These are phyloP conservation scores for Aspergillus cristatus DNA, from an alignment of 495 filamentous ascomycete genomes.

Conservation along the genomic window DNA sequence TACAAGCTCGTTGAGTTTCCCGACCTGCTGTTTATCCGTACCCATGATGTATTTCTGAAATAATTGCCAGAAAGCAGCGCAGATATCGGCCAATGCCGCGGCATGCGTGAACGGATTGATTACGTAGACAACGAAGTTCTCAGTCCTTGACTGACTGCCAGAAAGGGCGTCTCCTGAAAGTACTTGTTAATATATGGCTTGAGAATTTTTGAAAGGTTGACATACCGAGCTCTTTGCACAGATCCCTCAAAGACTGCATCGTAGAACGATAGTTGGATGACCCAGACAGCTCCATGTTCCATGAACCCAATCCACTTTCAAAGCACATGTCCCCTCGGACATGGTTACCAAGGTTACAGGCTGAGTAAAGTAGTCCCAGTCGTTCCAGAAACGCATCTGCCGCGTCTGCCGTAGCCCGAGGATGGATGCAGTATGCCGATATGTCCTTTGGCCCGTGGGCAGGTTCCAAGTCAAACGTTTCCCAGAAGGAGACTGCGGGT, in stretches of 20 bases:
- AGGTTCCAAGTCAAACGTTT: conserved; percentile 75
- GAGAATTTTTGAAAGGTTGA: conserved; percentile 5
- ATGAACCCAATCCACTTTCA: conserved; percentile 50
- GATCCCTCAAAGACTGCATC: conserved; percentile 28
- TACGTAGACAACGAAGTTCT: conserved; percentile 78
- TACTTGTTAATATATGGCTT: conserved; percentile 13
- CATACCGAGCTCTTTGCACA: conserved; percentile 37
- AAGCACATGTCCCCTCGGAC: conserved; percentile 44
- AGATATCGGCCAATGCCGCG: conserved; percentile 62
- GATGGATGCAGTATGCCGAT: conserved; percentile 70
- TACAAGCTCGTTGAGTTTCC: conserved; percentile 56
- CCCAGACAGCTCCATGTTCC: conserved; percentile 26
- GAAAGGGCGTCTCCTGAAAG: conserved; percentile 31
- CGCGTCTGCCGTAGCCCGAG: conserved; percentile 46
- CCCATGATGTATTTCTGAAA: conserved; percentile 57
- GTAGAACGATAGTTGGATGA: conserved; percentile 21
- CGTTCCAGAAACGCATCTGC: conserved; percentile 62
- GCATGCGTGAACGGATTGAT: conserved; percentile 64
- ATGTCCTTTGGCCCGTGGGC: conserved; percentile 72
- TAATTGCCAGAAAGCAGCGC: conserved; percentile 66
- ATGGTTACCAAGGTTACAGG: conserved; percentile 68
- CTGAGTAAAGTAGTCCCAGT: conserved; percentile 66
- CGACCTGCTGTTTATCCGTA: conserved; percentile 38
- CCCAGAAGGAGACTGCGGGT: conserved; percentile 79
- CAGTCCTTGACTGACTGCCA: conserved; percentile 33